Conservation (phyloP, 2,329 filamentous ascomycete species). For the Xylaria sp. region DNA sequence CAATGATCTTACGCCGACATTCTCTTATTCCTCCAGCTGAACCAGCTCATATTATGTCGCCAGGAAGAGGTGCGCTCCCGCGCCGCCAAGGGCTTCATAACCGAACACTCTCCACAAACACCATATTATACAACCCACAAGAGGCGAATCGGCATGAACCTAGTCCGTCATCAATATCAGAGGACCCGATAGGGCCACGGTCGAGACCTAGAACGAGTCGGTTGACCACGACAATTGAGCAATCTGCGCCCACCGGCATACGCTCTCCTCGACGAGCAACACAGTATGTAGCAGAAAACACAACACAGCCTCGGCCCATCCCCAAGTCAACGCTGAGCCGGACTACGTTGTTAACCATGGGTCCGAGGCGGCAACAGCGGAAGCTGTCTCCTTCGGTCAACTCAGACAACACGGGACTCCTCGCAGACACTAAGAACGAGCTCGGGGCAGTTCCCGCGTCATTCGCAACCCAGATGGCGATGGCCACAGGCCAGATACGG, state of each 20-base stretch:
- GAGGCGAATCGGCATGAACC: slow-evolving; percentile 52
- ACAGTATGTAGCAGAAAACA: slow-evolving; percentile 55
- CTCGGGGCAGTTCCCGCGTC: slow-evolving; percentile 76
- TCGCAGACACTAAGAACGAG: slow-evolving; percentile 67
- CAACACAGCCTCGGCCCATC: slow-evolving; percentile 67
- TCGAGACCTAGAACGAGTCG: slow-evolving; percentile 55
- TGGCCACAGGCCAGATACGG: slow-evolving; percentile 73
- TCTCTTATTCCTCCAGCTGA: slow-evolving; percentile 48
- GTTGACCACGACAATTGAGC: slow-evolving; percentile 52
- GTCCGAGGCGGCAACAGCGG: slow-evolving; percentile 55
- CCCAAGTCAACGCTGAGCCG: slow-evolving; percentile 68
- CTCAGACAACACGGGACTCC: slow-evolving; percentile 68
- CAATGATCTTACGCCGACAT: slow-evolving; percentile 57
- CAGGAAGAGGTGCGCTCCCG: slow-evolving; percentile 46
- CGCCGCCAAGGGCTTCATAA: slow-evolving; percentile 65
- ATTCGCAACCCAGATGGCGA: slow-evolving; percentile 83
- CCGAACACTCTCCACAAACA: slow-evolving; percentile 82
- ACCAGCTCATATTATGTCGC: slow-evolving; percentile 50
- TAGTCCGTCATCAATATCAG: slow-evolving; percentile 59
- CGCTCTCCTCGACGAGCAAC: slow-evolving; percentile 61
- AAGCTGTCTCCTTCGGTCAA: slow-evolving; percentile 68
- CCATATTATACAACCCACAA: slow-evolving; percentile 83
- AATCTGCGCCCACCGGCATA: slow-evolving; percentile 52
- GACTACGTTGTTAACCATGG: slow-evolving; percentile 64
- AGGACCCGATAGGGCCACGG: slow-evolving; percentile 48